phyloP scores from a whole-genome alignment of 495 filamentous ascomycete genomes.

The Jackrogersella minutella region DNA sequence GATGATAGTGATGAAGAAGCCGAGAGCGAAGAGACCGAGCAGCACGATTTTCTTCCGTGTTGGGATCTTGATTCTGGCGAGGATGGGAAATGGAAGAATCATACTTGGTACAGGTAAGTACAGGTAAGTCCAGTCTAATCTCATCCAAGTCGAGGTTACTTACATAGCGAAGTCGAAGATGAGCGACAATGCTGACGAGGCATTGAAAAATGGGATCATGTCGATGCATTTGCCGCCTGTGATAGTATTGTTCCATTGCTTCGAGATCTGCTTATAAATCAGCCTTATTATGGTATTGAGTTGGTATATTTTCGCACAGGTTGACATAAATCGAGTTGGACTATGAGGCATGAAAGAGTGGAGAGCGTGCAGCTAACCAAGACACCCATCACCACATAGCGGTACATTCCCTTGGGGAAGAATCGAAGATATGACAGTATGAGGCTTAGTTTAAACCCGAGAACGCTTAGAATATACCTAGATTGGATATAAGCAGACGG shows the following conservation, averaged over 20 bases:
- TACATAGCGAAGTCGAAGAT: conserved; percentile 58
- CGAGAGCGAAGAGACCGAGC: conserved; percentile 57
- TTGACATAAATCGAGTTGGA: conserved; percentile 55
- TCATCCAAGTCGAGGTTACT: conserved; percentile 11
- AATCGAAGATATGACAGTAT: conserved; percentile 61
- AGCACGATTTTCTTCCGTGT: conserved; percentile 53
- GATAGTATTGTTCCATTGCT: conserved; percentile 56
- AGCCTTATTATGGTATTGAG: neutral
- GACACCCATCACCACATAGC: conserved; percentile 44
- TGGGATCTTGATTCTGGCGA: conserved; percentile 53
- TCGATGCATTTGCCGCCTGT: conserved; percentile 51
- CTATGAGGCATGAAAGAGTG: conserved; percentile 47
- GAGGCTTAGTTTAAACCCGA: conserved; percentile 63
- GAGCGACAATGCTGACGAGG: conserved; percentile 53
- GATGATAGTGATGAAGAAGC: conserved; percentile 62
- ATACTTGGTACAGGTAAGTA: conserved; percentile 43
- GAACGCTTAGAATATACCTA: conserved; percentile 54
- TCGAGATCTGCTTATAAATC: conserved; percentile 43
- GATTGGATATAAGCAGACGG: neutral
- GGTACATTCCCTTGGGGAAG: conserved; percentile 53
- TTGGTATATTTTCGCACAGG: too few species aligned
- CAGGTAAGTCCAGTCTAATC: neutral
- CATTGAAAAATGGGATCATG: conserved; percentile 54
- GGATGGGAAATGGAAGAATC: conserved; percentile 59
- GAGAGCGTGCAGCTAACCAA: conserved; percentile 47